Evolutionary conservation across 1,284 basidiomycete species (phyloP), one percentile per base, ranked within the genome.

Genomic region (Melampsora americana): DNA sequence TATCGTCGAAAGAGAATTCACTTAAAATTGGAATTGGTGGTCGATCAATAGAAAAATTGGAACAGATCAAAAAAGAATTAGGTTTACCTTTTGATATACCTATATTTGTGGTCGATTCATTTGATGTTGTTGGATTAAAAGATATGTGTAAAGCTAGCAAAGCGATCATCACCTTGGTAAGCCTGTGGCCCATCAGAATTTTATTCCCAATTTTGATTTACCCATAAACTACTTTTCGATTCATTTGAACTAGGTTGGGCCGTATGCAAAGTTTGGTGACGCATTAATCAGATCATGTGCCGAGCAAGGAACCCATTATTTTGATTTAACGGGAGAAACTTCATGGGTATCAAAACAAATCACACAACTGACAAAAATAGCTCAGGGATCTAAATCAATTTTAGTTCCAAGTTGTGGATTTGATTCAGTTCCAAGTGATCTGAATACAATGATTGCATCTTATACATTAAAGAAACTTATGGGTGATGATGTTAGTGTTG

Each of bases 371-470:
- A 46, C 53, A 12, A 60, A 50, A 26, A 61, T 66, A 44, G 62
- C 71, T 2, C 28, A 64, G 44, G 46, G 39, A 46, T 44, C 28
- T 30, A 78, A 79, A 32, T 77, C 80, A 1, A 78, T 80, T 62
- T 69, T 81, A 66, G 35, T 81, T 1, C 78, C 77, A 50, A 77
- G 74, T 14, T 75, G 72, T 48, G 81, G 80, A 20, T 80, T 79
- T 77, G 81, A 81, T 59, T 80, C 79, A 42, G 77, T 81, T n/a
- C 81, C 81, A 26, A 77, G 77, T 12, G 81, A 81, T 62, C 30
- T 66, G 44, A 60, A 59, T 42, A 39, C 61, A 9, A 66, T 69
- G 74, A 74, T 81, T 50, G 80, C 80, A 16, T 78, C 79, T 5
- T 77, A 80, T 65, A 75, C 77, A 30, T 73, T 81, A 11, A 78